phyloP scores from a whole-genome alignment of 2,329 filamentous ascomycete genomes.

The Cladophialophora psammophila region DNA sequence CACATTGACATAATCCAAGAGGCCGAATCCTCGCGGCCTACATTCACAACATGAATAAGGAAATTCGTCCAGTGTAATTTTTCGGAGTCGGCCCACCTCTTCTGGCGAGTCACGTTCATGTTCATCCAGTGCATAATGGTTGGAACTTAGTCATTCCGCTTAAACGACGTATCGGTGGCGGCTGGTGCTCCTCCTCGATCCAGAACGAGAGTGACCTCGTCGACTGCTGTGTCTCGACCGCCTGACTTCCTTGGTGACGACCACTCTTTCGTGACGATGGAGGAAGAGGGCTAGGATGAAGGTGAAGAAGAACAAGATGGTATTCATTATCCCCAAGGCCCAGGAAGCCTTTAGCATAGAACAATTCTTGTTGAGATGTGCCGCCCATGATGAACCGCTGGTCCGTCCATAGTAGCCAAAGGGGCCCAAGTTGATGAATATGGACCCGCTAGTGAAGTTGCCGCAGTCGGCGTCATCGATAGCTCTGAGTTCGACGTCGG shows the following conservation, averaged over 20 bases:
- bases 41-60: constrained; percentile 6
- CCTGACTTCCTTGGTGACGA: constrained; percentile 51
- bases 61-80: constrained; percentile 30
- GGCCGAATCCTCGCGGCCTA: neutral
- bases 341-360: constrained; percentile 91
- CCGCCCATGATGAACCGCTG: constrained; percentile 56
- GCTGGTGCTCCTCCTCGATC: constrained; percentile 40
- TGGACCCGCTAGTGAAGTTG: constrained; percentile 60
- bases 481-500: constrained; percentile 64
- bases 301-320: constrained; percentile 80
- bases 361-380: constrained; percentile 76
- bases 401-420: constrained; percentile 63
- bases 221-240: constrained; percentile 43
- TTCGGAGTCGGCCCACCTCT: constrained; percentile 6
- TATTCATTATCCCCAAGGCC: constrained; percentile 89
- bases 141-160: neutral
- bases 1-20: constrained; percentile 14
- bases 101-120: neutral
- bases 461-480: constrained; percentile 72
- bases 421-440: constrained; percentile 67
- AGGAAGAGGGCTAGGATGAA: constrained; percentile 69
- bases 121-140: neutral
- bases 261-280: constrained; percentile 45
- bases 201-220: constrained; percentile 41
- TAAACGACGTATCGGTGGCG: constrained; percentile 40